A percentile compares a stretch with the other conserved stretches of the same genome.
phyloP scores from a whole-genome alignment of 257 asterid genomes.

The Gynochthodes officinalis region DNA sequence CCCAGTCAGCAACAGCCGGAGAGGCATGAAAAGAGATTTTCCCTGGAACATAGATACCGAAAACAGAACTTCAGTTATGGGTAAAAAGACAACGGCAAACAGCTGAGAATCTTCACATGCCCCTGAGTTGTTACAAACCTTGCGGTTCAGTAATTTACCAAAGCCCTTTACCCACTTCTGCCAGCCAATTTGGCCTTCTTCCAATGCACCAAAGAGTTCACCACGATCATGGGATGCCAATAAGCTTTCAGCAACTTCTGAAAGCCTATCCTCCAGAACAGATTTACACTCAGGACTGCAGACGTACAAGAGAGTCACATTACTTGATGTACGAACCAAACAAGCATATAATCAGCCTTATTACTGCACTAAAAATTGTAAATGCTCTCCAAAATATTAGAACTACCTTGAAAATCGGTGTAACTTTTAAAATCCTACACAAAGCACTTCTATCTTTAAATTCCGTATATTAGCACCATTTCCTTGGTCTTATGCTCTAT shows the following conservation, averaged over 20 bases:
- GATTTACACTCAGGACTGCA: slow-evolving; percentile 74
- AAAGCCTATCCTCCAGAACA: slow-evolving; percentile 63
- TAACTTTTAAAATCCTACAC: neutral
- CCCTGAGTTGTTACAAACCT: slow-evolving; percentile 43
- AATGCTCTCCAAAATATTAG: neutral
- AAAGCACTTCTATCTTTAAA: neutral
- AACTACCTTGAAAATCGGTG: neutral
- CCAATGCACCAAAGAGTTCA: slow-evolving; percentile 64
- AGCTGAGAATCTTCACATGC: neutral
- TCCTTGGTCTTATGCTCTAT: neutral
- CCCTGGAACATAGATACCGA: slow-evolving; percentile 46
- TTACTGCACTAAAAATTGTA: neutral
- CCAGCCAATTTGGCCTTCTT: slow-evolving; percentile 80
- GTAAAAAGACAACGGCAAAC: neutral
- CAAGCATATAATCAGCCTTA: neutral
- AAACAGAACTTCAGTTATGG: neutral
- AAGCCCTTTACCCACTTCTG: slow-evolving; percentile 85
- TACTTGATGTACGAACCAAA: neutral
- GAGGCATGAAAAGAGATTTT: slow-evolving; percentile 92
- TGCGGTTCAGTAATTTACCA: slow-evolving; percentile 83
- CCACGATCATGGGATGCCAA: slow-evolving; percentile 75
- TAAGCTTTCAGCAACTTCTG: slow-evolving; percentile 73
- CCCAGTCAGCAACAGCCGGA: slow-evolving; percentile 81
- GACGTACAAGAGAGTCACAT: neutral
- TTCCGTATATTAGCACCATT: neutral